These are phyloP conservation scores for Cladorrhinum sp. DNA, from an alignment of 2,329 filamentous ascomycete species.

Conservation along the genomic window DNA sequence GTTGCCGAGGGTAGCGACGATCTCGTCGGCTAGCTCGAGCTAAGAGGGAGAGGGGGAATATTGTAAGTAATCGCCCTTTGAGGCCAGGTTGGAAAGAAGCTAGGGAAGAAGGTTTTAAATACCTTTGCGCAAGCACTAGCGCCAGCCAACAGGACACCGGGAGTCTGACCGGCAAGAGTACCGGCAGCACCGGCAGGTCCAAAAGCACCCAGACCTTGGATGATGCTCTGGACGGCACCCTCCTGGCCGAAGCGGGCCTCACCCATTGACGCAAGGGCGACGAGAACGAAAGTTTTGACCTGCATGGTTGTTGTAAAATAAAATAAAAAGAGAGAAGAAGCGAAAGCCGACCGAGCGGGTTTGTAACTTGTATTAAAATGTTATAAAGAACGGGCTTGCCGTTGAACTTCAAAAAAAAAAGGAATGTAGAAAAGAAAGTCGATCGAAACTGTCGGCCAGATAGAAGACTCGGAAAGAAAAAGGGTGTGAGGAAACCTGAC, in stretches of 20 bases:
- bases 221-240: conserved; percentile 53
- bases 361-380: conserved; percentile 19
- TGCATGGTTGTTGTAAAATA: conserved; percentile 39
- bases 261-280: conserved; percentile 42
- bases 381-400: conserved; percentile 15
- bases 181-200: conserved; percentile 59
- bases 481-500: conserved; percentile 5
- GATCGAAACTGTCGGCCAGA: conserved; percentile 25
- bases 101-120: conserved; percentile 13
- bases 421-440: conserved; percentile 10
- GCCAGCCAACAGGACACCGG: conserved; percentile 60
- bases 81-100: background rate
- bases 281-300: conserved; percentile 40
- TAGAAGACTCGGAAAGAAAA: no score
- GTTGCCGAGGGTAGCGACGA: conserved; percentile 58
- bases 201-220: conserved; percentile 51
- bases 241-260: conserved; percentile 64
- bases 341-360: conserved; percentile 18
- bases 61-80: background rate
- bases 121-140: conserved; percentile 65
- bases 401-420: conserved; percentile 11
- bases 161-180: conserved; percentile 61
- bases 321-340: conserved; percentile 12
- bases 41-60: conserved; percentile 30
- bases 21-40: conserved; percentile 62